Evolutionary conservation across 768 basidiomycete species (phyloP), one percentile per base, ranked within the genome.

Genomic region (Gloeopeniophorella convolvens): DNA sequence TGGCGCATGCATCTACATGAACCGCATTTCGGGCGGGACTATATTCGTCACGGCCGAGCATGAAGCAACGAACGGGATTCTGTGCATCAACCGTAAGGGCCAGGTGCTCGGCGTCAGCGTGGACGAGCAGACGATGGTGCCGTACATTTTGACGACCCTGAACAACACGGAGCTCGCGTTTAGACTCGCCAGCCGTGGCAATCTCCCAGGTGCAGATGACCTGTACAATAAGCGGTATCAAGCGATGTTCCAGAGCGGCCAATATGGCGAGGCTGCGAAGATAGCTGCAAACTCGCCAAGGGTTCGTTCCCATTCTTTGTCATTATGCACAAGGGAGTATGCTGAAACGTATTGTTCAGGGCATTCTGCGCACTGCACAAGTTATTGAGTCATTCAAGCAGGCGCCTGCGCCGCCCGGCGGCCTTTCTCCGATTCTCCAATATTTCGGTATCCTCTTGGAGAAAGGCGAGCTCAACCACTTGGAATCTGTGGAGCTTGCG

Each of bases 61-160:
- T 63, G 93, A 96, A 66, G 79, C 83, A 13, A 82, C 84, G 2
- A 80, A 90, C 63, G 95, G 95, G 73, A 96, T 99, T 67, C 93
- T 99, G 56, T 94, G 95, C 58, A 92, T 99, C 63, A 99, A 99
- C 81, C 90, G 94, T 78, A 97, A 97, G 71, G 95, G 95, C 24
- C 95, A 99, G 68, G 91, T 97, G 16, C 77, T 99, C 49, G 92
- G 89, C 60, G 95, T 99, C 55, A 91, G 85, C 58, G 85, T 97
- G 55, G 95, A 99, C 67, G 95, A 97, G 64, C 82, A 89, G 62
- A 92, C 92, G n/a, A 83, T 97, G 62, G 82, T 99, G 57, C 94
- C 94, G 3, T 99, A 97, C 68, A 88, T 96, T 58, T 75, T 96
- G 54, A 81, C 79, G 37, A 90, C 88, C 7, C 79, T 98, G 62